Evolutionary conservation across 2,329 filamentous ascomycete genomes (phyloP).

Genomic region (Diaporthe vexans): DNA sequence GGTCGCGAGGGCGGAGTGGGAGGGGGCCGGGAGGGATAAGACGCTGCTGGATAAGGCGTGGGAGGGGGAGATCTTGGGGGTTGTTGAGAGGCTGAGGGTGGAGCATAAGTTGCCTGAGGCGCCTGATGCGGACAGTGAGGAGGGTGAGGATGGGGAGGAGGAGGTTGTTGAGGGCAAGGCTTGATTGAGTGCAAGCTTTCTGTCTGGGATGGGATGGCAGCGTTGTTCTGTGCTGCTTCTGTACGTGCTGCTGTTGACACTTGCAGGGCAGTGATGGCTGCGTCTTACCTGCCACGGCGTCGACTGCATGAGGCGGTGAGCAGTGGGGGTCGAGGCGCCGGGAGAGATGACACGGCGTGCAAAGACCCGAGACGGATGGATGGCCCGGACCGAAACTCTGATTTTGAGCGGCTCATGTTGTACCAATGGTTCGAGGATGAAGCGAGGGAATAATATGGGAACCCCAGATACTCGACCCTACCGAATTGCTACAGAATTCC

Average conservation of each 20-base stretch:
- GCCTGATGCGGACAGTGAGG: constrained; percentile 30
- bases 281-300: neutral
- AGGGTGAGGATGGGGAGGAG: constrained; percentile 19
- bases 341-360: neutral
- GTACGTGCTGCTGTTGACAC: neutral
- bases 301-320: neutral
- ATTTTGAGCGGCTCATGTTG: constrained; percentile 14
- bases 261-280: neutral
- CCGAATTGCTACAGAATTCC: neutral
- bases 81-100: constrained; percentile 38
- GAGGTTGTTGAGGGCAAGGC: constrained; percentile 10
- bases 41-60: constrained; percentile 38
- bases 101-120: constrained; percentile 39
- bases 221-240: neutral
- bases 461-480: neutral
- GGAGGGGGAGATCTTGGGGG: constrained; percentile 21
- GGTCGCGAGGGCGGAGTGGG: constrained; percentile 41
- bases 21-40: constrained; percentile 41
- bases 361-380: neutral
- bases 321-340: neutral
- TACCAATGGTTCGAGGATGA: neutral
- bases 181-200: no score
- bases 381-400: no score
- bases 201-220: no score
- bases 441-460: neutral